phyloP scores from a whole-genome alignment of 805 yeast genomes.

The Tanozyma kutaoensis region DNA sequence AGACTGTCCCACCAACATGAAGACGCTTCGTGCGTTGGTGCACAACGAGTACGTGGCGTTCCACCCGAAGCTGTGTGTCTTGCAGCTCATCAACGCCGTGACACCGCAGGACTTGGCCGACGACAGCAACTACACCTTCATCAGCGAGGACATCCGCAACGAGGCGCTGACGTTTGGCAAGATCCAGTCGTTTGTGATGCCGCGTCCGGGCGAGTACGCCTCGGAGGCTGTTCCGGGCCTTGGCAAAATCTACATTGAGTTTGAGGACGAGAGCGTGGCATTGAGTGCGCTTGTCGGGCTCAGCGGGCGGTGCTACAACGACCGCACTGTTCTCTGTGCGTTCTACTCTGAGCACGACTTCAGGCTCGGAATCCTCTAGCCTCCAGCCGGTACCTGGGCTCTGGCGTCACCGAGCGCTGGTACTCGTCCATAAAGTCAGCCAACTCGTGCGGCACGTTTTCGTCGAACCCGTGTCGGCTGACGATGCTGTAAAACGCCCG shows the following conservation, averaged over 20 bases:
- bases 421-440: no score
- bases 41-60: constrained; percentile 20
- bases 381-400: no score
- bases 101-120: constrained; percentile 51
- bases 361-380: no score
- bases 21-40: constrained; percentile 23
- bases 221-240: constrained; percentile 37
- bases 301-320: constrained; percentile 54
- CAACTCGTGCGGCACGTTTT: no score
- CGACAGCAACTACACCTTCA: constrained; percentile 31
- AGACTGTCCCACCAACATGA: constrained; percentile 21
- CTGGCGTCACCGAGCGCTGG: no score
- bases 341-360: constrained; percentile 49
- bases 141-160: constrained; percentile 35
- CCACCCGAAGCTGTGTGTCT: constrained; percentile 33
- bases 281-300: constrained; percentile 41
- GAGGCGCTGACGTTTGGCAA: constrained; percentile 40
- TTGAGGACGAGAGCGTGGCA: constrained; percentile 37
- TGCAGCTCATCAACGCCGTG: constrained; percentile 55
- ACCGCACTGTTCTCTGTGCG: constrained; percentile 54
- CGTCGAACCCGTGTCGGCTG: constrained; percentile 50
- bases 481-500: constrained; percentile 48
- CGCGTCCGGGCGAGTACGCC: constrained; percentile 41
- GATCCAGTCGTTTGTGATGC: constrained; percentile 43
- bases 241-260: constrained; percentile 65